Conservation (phyloP, 345 rosid genomes). For the Gossypium rotundifolium region DNA sequence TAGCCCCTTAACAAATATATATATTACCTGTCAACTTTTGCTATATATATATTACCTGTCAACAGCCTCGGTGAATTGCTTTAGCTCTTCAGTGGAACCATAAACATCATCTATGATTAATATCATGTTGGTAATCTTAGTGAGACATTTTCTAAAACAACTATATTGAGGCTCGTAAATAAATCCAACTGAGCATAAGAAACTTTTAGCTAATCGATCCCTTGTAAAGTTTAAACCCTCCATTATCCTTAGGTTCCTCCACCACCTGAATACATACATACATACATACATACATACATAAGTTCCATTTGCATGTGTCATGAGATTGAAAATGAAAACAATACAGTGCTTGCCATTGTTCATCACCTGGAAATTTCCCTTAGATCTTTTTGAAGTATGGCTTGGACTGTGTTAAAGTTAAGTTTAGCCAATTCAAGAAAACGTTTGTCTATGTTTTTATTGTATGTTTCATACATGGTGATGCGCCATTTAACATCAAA, state of each 20-base stretch:
- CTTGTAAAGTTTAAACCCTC: constrained; percentile 35
- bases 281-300: neutral
- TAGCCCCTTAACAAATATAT: too few species aligned
- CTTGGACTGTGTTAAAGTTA: constrained; percentile 41
- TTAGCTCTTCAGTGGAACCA: constrained; percentile 43
- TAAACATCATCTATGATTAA: constrained; percentile 44
- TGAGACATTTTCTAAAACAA: constrained; percentile 35
- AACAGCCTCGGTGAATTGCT: constrained; percentile 41
- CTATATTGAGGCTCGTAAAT: constrained; percentile 23
- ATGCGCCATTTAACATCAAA: constrained; percentile 45
- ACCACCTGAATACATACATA: constrained; percentile 34
- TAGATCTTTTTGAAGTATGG: constrained; percentile 40
- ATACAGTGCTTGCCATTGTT: neutral
- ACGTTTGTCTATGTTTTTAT: neutral
- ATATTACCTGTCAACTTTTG: constrained; percentile 31
- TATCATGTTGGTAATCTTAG: constrained; percentile 35
- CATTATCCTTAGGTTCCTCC: constrained; percentile 36
- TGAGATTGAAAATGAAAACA: neutral
- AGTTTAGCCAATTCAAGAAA: constrained; percentile 35
- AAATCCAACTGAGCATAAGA: constrained; percentile 41
- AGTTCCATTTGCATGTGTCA: neutral
- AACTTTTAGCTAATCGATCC: constrained; percentile 46
- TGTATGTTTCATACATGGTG: neutral
- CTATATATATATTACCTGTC: constrained; percentile 19
- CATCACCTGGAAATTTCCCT: constrained; percentile 38